Conservation (phyloP, 2,329 filamentous ascomycete species). For the Incumbomyces lentus region DNA sequence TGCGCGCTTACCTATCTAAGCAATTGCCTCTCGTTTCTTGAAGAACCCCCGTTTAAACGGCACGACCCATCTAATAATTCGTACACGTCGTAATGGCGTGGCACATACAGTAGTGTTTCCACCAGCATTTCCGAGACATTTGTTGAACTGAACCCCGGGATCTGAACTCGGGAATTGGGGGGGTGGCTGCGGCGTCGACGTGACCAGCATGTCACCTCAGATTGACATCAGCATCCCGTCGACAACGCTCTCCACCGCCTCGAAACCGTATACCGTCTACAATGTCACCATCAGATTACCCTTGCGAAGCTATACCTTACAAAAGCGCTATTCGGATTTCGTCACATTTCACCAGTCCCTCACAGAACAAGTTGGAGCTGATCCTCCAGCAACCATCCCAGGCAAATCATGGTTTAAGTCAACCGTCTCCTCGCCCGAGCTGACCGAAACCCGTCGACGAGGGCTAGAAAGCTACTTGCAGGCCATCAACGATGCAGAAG, state of each 20-base stretch:
- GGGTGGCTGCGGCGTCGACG: background rate
- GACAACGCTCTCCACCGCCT: slow-evolving; percentile 34
- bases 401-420: slow-evolving; percentile 51
- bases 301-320: slow-evolving; percentile 47
- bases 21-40: too few species aligned
- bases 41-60: too few species aligned
- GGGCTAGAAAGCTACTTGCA: slow-evolving; percentile 49
- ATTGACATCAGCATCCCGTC: slow-evolving; percentile 41
- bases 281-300: slow-evolving; percentile 52
- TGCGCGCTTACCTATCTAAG: too few species aligned
- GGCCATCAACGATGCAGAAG: slow-evolving; percentile 46
- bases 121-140: too few species aligned
- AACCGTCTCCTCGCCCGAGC: slow-evolving; percentile 45
- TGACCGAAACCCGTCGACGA: slow-evolving; percentile 47
- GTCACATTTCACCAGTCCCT: slow-evolving; percentile 43
- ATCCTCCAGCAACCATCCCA: slow-evolving; percentile 47
- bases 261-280: slow-evolving; percentile 51
- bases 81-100: too few species aligned
- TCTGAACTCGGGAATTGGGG: too few species aligned
- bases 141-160: too few species aligned
- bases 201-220: slow-evolving; percentile 29
- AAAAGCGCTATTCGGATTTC: slow-evolving; percentile 58
- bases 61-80: too few species aligned
- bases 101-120: too few species aligned
- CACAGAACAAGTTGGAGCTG: slow-evolving; percentile 37